Evolutionary conservation across 2,329 filamentous ascomycete species (phyloP).

Genomic region (Rhinocladiella similis): DNA sequence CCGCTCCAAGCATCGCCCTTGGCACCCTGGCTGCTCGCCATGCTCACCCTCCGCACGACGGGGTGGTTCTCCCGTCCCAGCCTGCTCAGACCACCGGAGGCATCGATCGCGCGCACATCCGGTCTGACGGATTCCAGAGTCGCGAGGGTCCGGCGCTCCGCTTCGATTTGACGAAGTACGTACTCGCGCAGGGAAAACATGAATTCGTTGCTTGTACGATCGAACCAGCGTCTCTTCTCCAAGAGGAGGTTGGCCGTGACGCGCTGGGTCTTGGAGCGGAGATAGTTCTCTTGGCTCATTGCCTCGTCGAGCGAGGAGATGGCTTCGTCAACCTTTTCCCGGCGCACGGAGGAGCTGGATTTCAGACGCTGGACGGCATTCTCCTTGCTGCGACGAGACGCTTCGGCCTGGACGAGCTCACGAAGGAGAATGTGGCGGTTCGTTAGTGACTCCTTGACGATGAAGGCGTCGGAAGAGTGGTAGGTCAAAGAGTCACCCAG

Average conservation of each 20-base stretch:
- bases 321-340: constrained; percentile 98
- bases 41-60: constrained; percentile 66
- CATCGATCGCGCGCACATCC: constrained; percentile 89
- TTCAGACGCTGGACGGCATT: constrained; percentile 87
- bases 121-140: constrained; percentile 91
- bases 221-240: constrained; percentile 90
- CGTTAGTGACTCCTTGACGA: constrained; percentile 96
- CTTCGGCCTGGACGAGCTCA: constrained; percentile 88
- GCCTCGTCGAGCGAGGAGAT: constrained; percentile 88
- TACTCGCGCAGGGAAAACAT: constrained; percentile 84
- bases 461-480: constrained; percentile 92
- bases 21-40: constrained; percentile 88
- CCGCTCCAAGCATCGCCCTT: constrained; percentile 99
- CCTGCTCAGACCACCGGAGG: constrained; percentile 83
- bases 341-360: constrained; percentile 78
- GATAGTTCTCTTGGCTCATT: constrained; percentile 73
- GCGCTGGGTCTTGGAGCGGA: constrained; percentile 80
- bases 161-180: constrained; percentile 90
- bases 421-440: constrained; percentile 96
- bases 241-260: constrained; percentile 86
- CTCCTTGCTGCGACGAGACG: constrained; percentile 77
- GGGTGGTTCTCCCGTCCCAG: constrained; percentile 89
- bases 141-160: constrained; percentile 85
- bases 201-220: constrained; percentile 80
- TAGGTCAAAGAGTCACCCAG: constrained; percentile 92